phyloP scores from a whole-genome alignment of 192 early-diverging fungal species.

The Mortierella antarctica region DNA sequence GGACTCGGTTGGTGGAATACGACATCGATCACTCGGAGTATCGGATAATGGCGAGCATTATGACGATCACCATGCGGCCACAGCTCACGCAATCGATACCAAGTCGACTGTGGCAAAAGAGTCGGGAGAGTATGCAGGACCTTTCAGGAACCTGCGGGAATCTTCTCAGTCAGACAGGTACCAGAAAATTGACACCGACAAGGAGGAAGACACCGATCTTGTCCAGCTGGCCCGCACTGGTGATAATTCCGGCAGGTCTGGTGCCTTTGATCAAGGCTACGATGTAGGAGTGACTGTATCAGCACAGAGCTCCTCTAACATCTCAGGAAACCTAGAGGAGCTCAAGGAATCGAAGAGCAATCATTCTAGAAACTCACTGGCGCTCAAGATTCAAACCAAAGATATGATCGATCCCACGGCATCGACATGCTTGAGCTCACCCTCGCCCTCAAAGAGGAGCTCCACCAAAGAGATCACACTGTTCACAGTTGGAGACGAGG shows the following conservation, averaged over 20 bases:
- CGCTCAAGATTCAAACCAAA: slow-evolving; percentile 22
- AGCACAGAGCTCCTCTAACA: slow-evolving; percentile 1
- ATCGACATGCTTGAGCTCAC: not conserved
- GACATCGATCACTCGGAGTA: not conserved
- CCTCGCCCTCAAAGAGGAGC: not conserved
- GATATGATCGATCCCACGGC: slow-evolving; percentile 11
- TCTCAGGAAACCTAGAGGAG: slow-evolving; percentile 1
- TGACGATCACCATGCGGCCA: not conserved
- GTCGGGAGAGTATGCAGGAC: not conserved
- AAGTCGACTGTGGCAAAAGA: not conserved
- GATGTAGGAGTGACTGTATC: not conserved
- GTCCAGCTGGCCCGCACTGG: too few species aligned
- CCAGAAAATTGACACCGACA: too few species aligned
- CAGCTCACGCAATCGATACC: not conserved
- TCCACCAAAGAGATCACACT: slow-evolving; percentile 32
- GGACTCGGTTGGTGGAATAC: not conserved
- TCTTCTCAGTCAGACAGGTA: too few species aligned
- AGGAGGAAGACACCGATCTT: too few species aligned
- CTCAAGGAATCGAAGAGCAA: not conserved
- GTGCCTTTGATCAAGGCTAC: not conserved
- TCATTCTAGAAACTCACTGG: slow-evolving; percentile 7
- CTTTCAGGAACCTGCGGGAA: not conserved
- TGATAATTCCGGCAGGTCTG: too few species aligned
- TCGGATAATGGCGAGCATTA: not conserved
- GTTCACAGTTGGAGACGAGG: slow-evolving; percentile 41